Conservation (phyloP, 176 grass and related monocot species). For the Carex myosuroides region DNA sequence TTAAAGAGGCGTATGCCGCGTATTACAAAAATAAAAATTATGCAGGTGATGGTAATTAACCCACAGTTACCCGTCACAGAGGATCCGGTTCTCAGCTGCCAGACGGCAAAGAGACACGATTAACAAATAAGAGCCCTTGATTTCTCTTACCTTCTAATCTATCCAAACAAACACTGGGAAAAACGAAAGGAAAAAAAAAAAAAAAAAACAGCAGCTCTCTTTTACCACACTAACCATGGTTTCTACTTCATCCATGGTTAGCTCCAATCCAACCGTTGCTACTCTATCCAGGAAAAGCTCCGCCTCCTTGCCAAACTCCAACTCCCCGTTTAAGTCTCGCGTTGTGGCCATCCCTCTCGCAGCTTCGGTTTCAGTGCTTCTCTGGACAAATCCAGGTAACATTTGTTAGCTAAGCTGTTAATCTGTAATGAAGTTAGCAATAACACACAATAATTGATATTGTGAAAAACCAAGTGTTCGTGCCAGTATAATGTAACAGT, state of each 20-base stretch:
- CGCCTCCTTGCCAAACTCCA: neutral
- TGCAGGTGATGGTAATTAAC: neutral
- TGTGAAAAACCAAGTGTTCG: neutral
- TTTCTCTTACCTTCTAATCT: constrained; percentile 14
- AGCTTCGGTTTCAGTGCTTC: constrained; percentile 43
- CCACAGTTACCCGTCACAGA: neutral
- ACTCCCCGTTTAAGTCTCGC: neutral
- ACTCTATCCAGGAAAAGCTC: neutral
- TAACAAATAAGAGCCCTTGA: neutral
- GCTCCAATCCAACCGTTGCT: neutral
- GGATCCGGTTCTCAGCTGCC: neutral
- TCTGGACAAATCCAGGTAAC: constrained; percentile 64
- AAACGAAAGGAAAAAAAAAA: neutral
- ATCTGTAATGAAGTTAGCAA: neutral
- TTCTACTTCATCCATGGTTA: constrained; percentile 21
- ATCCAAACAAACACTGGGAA: neutral
- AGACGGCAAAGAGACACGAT: neutral
- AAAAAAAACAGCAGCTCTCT: neutral
- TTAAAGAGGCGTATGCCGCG: too few relatives aligned
- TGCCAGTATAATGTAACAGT: neutral
- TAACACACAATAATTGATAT: neutral
- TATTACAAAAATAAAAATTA: neutral
- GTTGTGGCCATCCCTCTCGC: constrained; percentile 38
- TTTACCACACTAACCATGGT: constrained; percentile 12
- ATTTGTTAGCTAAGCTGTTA: neutral